Conservation (phyloP, 345 rosid genomes). For the Garcia nutans region DNA sequence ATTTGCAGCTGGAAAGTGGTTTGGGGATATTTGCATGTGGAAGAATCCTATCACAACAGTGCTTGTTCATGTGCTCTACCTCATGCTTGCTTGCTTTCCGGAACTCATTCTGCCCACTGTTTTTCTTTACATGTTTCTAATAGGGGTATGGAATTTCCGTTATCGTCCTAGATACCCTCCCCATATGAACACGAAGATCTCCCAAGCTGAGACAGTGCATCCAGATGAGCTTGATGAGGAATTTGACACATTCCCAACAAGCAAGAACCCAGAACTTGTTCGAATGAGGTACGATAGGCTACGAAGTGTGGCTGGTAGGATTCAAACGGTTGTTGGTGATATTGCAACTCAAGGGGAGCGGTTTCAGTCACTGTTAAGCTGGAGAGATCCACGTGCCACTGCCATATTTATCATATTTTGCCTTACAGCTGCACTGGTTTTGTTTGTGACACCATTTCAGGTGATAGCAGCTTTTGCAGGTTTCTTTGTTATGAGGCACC, state of each 20-base stretch:
- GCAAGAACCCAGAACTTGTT: slow-evolving; percentile 30
- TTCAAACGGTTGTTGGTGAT: slow-evolving; percentile 36
- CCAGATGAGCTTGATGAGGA: slow-evolving; percentile 40
- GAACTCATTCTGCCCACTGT: slow-evolving; percentile 35
- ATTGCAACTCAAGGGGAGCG: slow-evolving; percentile 43
- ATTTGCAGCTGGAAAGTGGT: slow-evolving; percentile 35
- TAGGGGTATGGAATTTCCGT: slow-evolving; percentile 36
- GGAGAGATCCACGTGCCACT: slow-evolving; percentile 36
- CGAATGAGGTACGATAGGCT: slow-evolving; percentile 37
- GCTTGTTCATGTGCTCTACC: slow-evolving; percentile 35
- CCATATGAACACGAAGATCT: slow-evolving; percentile 36
- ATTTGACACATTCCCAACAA: slow-evolving; percentile 36
- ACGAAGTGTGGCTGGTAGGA: slow-evolving; percentile 35
- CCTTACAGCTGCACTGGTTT: slow-evolving; percentile 28
- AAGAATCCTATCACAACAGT: slow-evolving; percentile 35
- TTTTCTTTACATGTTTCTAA: slow-evolving; percentile 37
- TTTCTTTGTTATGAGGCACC: slow-evolving; percentile 37
- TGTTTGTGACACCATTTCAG: slow-evolving; percentile 39
- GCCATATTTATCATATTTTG: slow-evolving; percentile 27
- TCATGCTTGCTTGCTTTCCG: slow-evolving; percentile 38
- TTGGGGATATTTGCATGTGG: slow-evolving; percentile 35
- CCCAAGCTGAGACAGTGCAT: slow-evolving; percentile 34
- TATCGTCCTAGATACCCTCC: slow-evolving; percentile 37
- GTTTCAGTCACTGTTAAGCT: slow-evolving; percentile 33
- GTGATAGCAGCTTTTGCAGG: slow-evolving; percentile 34